Percentiles rank a stretch among this genome's conserved stretches.
Conservation (phyloP, 768 basidiomycete genomes). For the Pholiota conissans region DNA sequence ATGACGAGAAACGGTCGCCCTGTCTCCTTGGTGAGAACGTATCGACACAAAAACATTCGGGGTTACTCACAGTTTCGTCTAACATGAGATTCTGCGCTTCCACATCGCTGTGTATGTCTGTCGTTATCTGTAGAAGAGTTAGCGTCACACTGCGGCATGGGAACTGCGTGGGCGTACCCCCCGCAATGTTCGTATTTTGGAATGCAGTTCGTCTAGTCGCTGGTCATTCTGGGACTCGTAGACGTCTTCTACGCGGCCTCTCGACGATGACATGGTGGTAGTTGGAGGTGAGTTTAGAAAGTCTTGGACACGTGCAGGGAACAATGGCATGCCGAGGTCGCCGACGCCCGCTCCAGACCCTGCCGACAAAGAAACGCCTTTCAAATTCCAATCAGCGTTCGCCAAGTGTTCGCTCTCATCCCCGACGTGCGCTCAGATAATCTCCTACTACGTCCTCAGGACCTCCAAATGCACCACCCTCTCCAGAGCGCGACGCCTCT, state of each 20-base stretch:
- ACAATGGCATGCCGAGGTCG: not conserved
- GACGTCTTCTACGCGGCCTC: slow-evolving; percentile 58
- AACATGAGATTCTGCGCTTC: slow-evolving; percentile 80
- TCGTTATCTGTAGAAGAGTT: slow-evolving; percentile 61
- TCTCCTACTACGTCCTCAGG: too few species aligned
- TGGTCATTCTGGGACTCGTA: slow-evolving; percentile 89
- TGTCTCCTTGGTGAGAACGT: slow-evolving; percentile 27
- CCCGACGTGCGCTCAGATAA: too few species aligned
- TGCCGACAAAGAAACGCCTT: not conserved
- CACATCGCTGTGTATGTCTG: slow-evolving; percentile 82
- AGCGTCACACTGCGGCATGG: not conserved
- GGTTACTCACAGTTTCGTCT: slow-evolving; percentile 64
- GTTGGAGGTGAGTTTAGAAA: too few species aligned
- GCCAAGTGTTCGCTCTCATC: too few species aligned
- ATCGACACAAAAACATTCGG: not conserved
- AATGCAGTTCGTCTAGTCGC: slow-evolving; percentile 78
- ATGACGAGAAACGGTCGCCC: slow-evolving; percentile 68
- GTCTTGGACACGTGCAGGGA: not conserved
- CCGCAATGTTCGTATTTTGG: slow-evolving; percentile 79
- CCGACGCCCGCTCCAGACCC: not conserved
- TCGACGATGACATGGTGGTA: slow-evolving; percentile 39
- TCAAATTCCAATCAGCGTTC: not conserved
- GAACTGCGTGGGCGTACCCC: slow-evolving; percentile 48
- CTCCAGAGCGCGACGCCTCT: too few species aligned
- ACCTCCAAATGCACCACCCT: too few species aligned